These are phyloP conservation scores for Luffa aegyptiaca DNA, from an alignment of 306 rosid species.

Conservation along the genomic window DNA sequence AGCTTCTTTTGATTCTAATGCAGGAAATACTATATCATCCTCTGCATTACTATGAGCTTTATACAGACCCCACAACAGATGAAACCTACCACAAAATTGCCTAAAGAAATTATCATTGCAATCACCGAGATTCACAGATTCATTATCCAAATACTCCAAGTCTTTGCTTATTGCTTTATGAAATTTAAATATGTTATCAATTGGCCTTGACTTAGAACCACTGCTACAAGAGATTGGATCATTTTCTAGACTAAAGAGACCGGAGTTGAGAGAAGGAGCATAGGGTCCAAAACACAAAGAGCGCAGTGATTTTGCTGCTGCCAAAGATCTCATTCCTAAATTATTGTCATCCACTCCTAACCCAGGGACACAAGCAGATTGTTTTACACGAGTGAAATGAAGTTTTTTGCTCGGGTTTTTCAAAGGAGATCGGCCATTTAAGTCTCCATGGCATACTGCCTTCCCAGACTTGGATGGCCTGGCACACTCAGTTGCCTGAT, in stretches of 20 bases:
- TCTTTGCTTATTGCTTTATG: slow-evolving; percentile 96
- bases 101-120: slow-evolving; percentile 60
- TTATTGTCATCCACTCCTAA: slow-evolving; percentile 80
- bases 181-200: slow-evolving; percentile 93
- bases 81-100: slow-evolving; percentile 85
- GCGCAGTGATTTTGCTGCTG: slow-evolving; percentile 70
- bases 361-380: slow-evolving; percentile 73
- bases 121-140: slow-evolving; percentile 90
- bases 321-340: slow-evolving; percentile 66
- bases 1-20: slow-evolving; percentile 89
- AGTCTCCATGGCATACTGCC: slow-evolving; percentile 21
- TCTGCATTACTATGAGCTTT: slow-evolving; percentile 99
- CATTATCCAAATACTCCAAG: slow-evolving; percentile 90
- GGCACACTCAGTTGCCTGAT: slow-evolving; percentile 38
- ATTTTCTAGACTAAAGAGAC: slow-evolving; percentile 84
- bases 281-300: slow-evolving; percentile 61
- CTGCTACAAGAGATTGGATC: slow-evolving; percentile 46
- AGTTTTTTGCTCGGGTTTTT: slow-evolving; percentile 32
- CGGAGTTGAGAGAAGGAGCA: slow-evolving; percentile 86
- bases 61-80: slow-evolving; percentile 92
- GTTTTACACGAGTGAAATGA: slow-evolving; percentile 22
- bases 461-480: slow-evolving; percentile 21
- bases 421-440: slow-evolving; percentile 23
- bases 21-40: slow-evolving; percentile 96
- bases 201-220: slow-evolving; percentile 68